Evolutionary conservation across 305 asterid genomes (phyloP), one percentile per base, ranked within the genome.

Genomic region (Euphrasia arctica): DNA sequence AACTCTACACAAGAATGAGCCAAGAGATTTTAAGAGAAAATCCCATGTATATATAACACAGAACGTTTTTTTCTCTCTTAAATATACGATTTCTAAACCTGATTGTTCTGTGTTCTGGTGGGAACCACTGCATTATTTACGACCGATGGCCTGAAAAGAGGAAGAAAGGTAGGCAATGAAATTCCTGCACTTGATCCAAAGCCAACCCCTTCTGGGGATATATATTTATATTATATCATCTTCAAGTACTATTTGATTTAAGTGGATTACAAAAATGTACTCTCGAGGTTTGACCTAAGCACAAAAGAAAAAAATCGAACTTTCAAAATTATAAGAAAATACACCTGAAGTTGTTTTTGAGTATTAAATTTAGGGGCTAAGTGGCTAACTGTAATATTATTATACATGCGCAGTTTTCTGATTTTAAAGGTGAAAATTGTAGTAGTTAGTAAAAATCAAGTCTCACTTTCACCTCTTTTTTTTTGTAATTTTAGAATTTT

Each of bases 101-200:
- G 89, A 67, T 76, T 75, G 82, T 67, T 64, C 62, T 68, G 81
- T 7, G 50, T 54, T 76, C 82, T 57, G 64, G 74, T 69, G 62
- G 79, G 80, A 28, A 67, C 36, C 32, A 57, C 75, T 3, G 80
- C 51, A 81, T 65, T 75, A 68, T 70, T 83, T 71, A 61, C 77
- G 34, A 72, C 60, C 43, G 80, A 29, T 36, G 72, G 78, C 78
- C 95, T 90, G 93, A 74, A 77, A 65, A 27, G 63, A 67, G 71
- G 61, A 51, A 63, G 63, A 22, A 72, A 60, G 65, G 34, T 50
- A n/a, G 52, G 68, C 25, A 56, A 56, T 5, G 34, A 42, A 64
- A 58, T 49, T 62, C 45, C 45, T 54, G 61, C 31, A 69, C 29
- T n/a, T 12, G 48, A 48, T 34, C n/a, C 41, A 41, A 59, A 64